These are phyloP conservation scores for Kazachstania psychrophila DNA, from an alignment of 805 yeast genomes.

Conservation along the genomic window DNA sequence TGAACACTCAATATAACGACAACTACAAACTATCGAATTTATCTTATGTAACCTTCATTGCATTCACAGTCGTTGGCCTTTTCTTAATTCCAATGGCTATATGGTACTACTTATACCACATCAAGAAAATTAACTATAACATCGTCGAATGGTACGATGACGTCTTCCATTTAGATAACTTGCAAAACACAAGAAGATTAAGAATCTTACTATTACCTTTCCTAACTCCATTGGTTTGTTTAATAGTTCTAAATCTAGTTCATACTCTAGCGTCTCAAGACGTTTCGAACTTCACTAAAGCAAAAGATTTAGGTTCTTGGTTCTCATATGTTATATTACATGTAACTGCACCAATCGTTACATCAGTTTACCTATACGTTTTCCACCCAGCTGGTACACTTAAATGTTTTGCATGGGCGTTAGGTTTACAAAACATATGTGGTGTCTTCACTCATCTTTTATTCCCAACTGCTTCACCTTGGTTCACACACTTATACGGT, in stretches of 20 bases:
- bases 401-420: slow-evolving; percentile 41
- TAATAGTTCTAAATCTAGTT: slow-evolving; percentile 38
- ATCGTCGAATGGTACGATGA: slow-evolving; percentile 20
- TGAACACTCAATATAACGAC: slow-evolving; percentile 14
- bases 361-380: slow-evolving; percentile 53
- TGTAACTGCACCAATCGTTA: slow-evolving; percentile 49
- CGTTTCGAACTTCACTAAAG: slow-evolving; percentile 31
- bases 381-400: slow-evolving; percentile 60
- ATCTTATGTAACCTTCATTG: slow-evolving; percentile 10
- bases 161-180: slow-evolving; percentile 14
- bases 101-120: slow-evolving; percentile 25
- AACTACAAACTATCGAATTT: slow-evolving; percentile 6
- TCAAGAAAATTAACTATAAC: slow-evolving; percentile 14
- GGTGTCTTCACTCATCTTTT: slow-evolving; percentile 53
- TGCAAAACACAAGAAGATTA: slow-evolving; percentile 12
- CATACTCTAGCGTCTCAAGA: slow-evolving; percentile 34
- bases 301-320: slow-evolving; percentile 52
- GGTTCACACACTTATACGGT: slow-evolving; percentile 59
- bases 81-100: slow-evolving; percentile 15
- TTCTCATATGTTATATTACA: slow-evolving; percentile 53
- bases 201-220: slow-evolving; percentile 21
- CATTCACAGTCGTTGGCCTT: slow-evolving; percentile 10
- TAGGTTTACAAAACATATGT: slow-evolving; percentile 51
- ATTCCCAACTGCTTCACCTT: slow-evolving; percentile 68
- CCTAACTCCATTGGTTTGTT: slow-evolving; percentile 35